Conservation (phyloP, 1,284 basidiomycete genomes). For the Marasmius tenuissimus region DNA sequence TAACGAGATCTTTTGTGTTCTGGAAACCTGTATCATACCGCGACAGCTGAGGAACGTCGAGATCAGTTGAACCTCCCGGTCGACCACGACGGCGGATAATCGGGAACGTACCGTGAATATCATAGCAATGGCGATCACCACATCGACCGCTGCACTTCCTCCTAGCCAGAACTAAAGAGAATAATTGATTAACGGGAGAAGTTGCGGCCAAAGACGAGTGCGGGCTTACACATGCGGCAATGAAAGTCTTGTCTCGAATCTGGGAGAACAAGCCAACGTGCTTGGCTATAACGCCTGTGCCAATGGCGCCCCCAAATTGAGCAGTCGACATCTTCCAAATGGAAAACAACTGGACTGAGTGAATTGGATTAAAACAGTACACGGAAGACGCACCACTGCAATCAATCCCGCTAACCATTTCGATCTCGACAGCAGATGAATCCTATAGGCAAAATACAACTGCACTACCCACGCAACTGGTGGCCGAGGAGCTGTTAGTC, state of each 20-base stretch:
- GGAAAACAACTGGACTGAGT: background rate
- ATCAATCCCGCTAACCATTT: no score
- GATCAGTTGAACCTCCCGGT: no score
- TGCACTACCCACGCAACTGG: no score
- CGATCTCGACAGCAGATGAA: no score
- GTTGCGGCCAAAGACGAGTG: background rate
- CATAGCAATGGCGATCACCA: background rate
- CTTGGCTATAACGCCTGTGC: background rate
- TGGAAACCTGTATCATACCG: background rate
- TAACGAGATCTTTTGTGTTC: background rate
- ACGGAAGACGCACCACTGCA: no score
- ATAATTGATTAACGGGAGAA: background rate
- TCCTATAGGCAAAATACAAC: no score
- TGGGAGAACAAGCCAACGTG: background rate
- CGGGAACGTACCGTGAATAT: background rate
- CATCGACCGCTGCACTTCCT: background rate
- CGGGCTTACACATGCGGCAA: background rate
- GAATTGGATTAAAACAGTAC: no score
- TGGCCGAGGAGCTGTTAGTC: background rate
- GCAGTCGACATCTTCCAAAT: background rate
- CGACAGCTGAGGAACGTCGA: background rate
- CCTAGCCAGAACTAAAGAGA: slow-evolving; percentile 22
- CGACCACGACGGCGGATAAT: no score
- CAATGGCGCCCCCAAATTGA: background rate
- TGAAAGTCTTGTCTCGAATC: background rate